Percentiles rank a stretch among this genome's conserved stretches.
phyloP scores from a whole-genome alignment of 805 yeast genomes.

The Starmerella stigmatis region DNA sequence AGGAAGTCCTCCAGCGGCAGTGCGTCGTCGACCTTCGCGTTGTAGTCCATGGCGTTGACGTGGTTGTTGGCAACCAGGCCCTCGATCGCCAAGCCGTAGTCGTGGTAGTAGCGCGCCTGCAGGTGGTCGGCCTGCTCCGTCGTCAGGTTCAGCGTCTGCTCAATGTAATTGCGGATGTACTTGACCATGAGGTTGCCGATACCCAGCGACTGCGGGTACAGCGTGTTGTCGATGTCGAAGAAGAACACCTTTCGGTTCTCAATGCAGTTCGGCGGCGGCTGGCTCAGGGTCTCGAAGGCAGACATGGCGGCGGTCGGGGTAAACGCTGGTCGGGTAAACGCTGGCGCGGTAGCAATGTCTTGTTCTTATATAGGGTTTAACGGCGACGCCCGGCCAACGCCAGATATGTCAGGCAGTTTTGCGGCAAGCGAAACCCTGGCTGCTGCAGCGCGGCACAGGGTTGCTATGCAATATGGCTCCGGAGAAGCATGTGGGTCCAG shows the following conservation, averaged over 20 bases:
- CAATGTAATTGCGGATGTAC: slow-evolving; percentile 73
- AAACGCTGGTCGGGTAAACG: too few species aligned
- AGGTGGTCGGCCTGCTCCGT: slow-evolving; percentile 66
- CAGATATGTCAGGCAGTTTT: neutral
- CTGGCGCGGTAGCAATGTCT: too few species aligned
- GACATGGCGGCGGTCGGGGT: slow-evolving; percentile 10
- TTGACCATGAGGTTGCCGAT: slow-evolving; percentile 84
- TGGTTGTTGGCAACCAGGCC: slow-evolving; percentile 59
- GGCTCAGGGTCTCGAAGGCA: slow-evolving; percentile 11
- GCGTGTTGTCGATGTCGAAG: slow-evolving; percentile 90
- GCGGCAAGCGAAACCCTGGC: too few species aligned
- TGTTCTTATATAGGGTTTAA: slow-evolving; percentile 3
- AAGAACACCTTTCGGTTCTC: slow-evolving; percentile 39
- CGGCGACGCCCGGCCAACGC: neutral
- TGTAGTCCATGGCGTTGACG: slow-evolving; percentile 82
- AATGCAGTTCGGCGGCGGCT: slow-evolving; percentile 15
- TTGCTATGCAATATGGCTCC: too few species aligned
- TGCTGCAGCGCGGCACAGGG: too few species aligned
- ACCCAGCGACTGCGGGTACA: slow-evolving; percentile 61
- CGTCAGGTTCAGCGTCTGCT: slow-evolving; percentile 45
- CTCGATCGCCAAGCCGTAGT: slow-evolving; percentile 87
- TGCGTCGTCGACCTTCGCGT: slow-evolving; percentile 81
- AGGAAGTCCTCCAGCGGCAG: slow-evolving; percentile 75
- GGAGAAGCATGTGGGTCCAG: too few species aligned
- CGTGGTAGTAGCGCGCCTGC: slow-evolving; percentile 66